phyloP scores from a whole-genome alignment of 2,329 filamentous ascomycete genomes.

The Ophiostoma angusticollis region DNA sequence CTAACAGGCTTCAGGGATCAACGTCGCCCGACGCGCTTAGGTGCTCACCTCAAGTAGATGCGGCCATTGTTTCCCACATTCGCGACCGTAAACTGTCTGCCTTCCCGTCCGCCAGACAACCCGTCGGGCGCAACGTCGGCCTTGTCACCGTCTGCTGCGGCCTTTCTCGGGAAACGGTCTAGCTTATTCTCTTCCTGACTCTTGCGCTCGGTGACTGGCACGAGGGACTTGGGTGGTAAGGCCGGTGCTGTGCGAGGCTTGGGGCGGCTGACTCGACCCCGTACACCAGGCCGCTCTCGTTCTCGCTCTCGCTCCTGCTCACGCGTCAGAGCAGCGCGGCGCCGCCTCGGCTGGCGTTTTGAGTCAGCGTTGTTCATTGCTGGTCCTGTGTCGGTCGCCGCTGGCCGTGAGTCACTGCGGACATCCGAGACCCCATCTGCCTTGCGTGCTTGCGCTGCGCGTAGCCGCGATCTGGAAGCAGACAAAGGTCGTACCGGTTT shows the following conservation, averaged over 20 bases:
- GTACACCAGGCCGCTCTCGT: conserved; percentile 9
- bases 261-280: conserved; percentile 13
- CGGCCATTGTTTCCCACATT: conserved; percentile 75
- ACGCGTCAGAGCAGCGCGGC: conserved; percentile 5
- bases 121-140: conserved; percentile 48
- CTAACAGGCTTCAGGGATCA: no score
- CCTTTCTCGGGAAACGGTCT: conserved; percentile 32
- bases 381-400: background rate
- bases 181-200: conserved; percentile 27
- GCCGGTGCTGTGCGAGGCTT: conserved; percentile 18
- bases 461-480: background rate
- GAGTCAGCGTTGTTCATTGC: conserved; percentile 4
- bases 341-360: conserved; percentile 10
- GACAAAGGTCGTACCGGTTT: background rate
- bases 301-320: no score
- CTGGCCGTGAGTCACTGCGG: no score
- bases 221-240: conserved; percentile 25
- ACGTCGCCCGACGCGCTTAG: no score
- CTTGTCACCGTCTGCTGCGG: conserved; percentile 43
- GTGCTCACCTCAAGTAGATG: conserved; percentile 65
- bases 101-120: conserved; percentile 47
- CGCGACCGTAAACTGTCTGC: conserved; percentile 63
- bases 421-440: no score
- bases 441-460: background rate
- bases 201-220: conserved; percentile 34